Base-by-base conservation (phyloP, 1,139 yeast species). In the Arxiozyma slooffiae region DNA sequence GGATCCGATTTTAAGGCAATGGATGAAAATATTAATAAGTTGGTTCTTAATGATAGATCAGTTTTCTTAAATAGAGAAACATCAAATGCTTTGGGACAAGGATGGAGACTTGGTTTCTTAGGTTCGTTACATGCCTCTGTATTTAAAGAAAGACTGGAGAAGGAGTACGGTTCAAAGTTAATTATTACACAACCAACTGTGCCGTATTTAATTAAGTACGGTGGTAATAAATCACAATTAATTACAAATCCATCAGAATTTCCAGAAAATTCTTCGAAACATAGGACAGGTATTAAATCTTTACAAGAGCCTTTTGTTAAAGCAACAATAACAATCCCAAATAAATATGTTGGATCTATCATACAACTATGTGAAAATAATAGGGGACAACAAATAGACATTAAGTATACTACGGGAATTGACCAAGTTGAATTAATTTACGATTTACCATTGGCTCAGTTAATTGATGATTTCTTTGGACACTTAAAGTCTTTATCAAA, bases 101-200 rank as follows among this genome's bases (percentile, higher is more conserved):
- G 98, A 34, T 92, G 98, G 98, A 79, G 97, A 65, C 71, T 92
- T 40, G 98, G 98, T 0, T 92, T 92, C 63, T 71, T 92, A 46
- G 98, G 98, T 0, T 88, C 97, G 0, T 70, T 92, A 38, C 98
- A 92, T 72, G 97, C 97, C 0, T 83, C 95, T 20, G 97, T 92
- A 1, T 92, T 92, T 68, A 84, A 86, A 58, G 97, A 92, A 61
- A 72, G 98, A 49, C 72, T 92, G 52, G 95, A 89, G 59, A 86
- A 85, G 55, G 98, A 92, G 64, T 92, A 92, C 62, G 97, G 97
- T 3, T 90, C 96, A 2, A 84, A 87, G 53, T 78, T 92, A 56
- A 89, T 92, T 57, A 82, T 92, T 53, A 92, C 98, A 0, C 90
- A 96, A 3, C 97, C 98, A 1, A 90, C 97, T 0, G 98, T 92